Evolutionary conservation across 192 early-diverging fungal species (phyloP).

Genomic region (Coemansia sp.): DNA sequence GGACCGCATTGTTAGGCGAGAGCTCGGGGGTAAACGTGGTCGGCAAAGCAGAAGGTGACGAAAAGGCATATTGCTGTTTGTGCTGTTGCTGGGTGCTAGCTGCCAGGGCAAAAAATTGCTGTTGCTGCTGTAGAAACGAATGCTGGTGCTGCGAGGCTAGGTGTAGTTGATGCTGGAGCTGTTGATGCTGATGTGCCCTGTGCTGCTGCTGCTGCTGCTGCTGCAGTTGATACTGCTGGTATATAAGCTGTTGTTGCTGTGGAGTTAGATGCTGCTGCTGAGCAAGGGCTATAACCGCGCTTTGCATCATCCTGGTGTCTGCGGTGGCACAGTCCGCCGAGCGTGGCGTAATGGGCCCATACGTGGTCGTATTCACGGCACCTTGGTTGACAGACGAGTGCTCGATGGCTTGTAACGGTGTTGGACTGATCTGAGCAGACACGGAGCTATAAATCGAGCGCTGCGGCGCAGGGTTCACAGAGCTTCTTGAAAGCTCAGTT

Average conservation of each 20-base stretch:
- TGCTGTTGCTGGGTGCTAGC: background rate
- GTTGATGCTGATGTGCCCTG: constrained; percentile 10
- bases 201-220: constrained; percentile 15
- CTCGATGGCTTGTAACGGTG: background rate
- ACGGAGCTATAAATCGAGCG: background rate
- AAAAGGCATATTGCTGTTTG: background rate
- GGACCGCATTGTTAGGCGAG: background rate
- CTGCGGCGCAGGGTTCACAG: background rate
- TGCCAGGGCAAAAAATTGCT: background rate
- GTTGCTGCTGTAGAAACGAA: background rate
- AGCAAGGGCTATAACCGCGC: background rate
- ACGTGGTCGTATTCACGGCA: background rate
- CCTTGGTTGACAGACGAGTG: background rate
- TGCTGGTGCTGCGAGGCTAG: background rate
- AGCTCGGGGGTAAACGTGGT: background rate
- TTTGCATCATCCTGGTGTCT: background rate
- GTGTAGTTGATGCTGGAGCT: background rate
- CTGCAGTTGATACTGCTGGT: constrained; percentile 15
- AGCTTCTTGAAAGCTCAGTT: background rate
- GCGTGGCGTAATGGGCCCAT: background rate
- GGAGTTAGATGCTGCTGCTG: constrained; percentile 11
- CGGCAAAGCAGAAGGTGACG: background rate
- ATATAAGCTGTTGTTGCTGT: constrained; percentile 21
- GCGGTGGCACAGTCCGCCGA: background rate
- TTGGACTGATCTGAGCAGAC: background rate